Percentiles rank a stretch among this genome's conserved stretches.
phyloP scores from a whole-genome alignment of 192 early-diverging fungal species.

The Gamsiella multidivaricata region DNA sequence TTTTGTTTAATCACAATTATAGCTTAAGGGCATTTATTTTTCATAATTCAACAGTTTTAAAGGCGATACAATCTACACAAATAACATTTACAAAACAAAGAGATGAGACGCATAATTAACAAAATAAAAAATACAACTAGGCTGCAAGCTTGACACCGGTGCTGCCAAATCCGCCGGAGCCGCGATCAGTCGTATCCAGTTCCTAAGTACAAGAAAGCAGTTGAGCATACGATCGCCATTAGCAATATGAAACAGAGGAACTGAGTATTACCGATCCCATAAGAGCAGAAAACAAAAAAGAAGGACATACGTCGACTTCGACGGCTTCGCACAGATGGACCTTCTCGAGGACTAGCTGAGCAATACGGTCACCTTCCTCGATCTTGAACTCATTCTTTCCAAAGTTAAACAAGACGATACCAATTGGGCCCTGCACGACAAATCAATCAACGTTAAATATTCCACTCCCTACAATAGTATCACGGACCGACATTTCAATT shows the following conservation, averaged over 20 bases:
- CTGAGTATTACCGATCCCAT: too few relatives aligned
- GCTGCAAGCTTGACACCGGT: slow-evolving; percentile 61
- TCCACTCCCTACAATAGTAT: not conserved
- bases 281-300: not conserved
- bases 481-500: not conserved
- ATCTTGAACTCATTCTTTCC: slow-evolving; percentile 76
- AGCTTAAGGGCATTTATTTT: too few relatives aligned
- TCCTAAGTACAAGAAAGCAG: slow-evolving; percentile 26
- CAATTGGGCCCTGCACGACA: slow-evolving; percentile 70
- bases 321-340: slow-evolving; percentile 83
- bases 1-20: too few relatives aligned
- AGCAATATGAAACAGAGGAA: too few relatives aligned
- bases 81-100: not conserved
- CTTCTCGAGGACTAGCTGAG: slow-evolving; percentile 93
- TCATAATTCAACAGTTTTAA: too few relatives aligned
- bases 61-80: too few relatives aligned
- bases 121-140: not conserved
- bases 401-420: slow-evolving; percentile 93
- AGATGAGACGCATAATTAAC: not conserved
- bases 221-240: not conserved
- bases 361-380: slow-evolving; percentile 91
- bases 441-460: not conserved
- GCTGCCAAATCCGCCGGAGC: slow-evolving; percentile 76
- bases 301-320: slow-evolving; percentile 74
- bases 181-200: slow-evolving; percentile 67